Conservation (phyloP, 495 filamentous ascomycete species). For the Xylaria telfairii region DNA sequence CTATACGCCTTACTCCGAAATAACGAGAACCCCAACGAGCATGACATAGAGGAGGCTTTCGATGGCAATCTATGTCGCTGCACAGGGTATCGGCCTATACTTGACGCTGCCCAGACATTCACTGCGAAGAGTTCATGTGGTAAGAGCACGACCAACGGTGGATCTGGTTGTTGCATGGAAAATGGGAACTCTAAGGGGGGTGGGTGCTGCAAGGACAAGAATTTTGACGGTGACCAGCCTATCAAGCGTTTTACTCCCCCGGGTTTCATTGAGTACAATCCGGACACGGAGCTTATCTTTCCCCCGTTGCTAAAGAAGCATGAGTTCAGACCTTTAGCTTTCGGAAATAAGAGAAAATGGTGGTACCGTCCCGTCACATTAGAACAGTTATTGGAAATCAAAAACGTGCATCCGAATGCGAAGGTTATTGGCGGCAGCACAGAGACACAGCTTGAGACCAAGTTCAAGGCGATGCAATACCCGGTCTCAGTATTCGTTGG, state of each 20-base stretch:
- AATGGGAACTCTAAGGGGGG: slow-evolving; percentile 47
- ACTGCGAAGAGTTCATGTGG: slow-evolving; percentile 59
- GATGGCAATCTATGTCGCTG: slow-evolving; percentile 97
- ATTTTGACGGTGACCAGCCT: slow-evolving; percentile 53
- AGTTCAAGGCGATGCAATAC: slow-evolving; percentile 96
- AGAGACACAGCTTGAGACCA: slow-evolving; percentile 97
- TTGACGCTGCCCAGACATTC: slow-evolving; percentile 88
- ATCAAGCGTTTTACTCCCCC: slow-evolving; percentile 78
- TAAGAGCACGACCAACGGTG: slow-evolving; percentile 65
- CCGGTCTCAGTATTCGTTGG: slow-evolving; percentile 88
- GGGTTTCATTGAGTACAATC: slow-evolving; percentile 90
- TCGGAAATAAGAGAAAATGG: slow-evolving; percentile 92
- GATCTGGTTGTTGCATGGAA: slow-evolving; percentile 74
- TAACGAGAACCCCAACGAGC: slow-evolving; percentile 67
- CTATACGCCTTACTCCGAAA: slow-evolving; percentile 84
- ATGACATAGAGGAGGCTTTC: slow-evolving; percentile 86
- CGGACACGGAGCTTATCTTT: slow-evolving; percentile 94
- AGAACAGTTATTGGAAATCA: slow-evolving; percentile 88
- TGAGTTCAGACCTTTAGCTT: slow-evolving; percentile 78
- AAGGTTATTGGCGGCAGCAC: slow-evolving; percentile 97
- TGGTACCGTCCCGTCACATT: slow-evolving; percentile 93
- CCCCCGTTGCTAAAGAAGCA: slow-evolving; percentile 83
- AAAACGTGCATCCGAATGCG: slow-evolving; percentile 79
- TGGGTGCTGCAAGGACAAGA: slow-evolving; percentile 64
- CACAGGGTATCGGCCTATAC: slow-evolving; percentile 91